phyloP scores from a whole-genome alignment of 2,329 filamentous ascomycete species.

The Diaporthe capsici region DNA sequence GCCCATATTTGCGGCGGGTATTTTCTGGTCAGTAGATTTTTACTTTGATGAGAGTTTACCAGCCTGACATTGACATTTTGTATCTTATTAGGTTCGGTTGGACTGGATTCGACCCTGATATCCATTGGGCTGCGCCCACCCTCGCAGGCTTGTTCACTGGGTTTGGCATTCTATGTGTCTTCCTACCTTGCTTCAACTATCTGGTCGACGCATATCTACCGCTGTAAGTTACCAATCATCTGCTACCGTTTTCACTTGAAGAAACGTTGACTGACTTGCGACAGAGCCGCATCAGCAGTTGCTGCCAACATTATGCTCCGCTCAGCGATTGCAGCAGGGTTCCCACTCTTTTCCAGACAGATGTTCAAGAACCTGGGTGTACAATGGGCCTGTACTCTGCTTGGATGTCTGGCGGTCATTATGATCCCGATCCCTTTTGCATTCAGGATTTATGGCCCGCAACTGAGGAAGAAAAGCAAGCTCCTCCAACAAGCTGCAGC shows the following conservation, averaged over 20 bases:
- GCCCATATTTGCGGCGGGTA: conserved; percentile 50
- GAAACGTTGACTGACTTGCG: background rate
- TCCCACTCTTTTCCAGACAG: conserved; percentile 53
- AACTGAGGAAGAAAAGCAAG: conserved; percentile 46
- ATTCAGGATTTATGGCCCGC: conserved; percentile 51
- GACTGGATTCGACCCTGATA: conserved; percentile 42
- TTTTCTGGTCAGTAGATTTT: conserved; percentile 50
- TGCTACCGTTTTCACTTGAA: background rate
- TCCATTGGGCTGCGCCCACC: conserved; percentile 45
- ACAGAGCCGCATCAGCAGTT: conserved; percentile 54
- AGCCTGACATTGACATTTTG: background rate
- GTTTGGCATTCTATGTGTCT: conserved; percentile 45
- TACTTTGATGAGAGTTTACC: background rate
- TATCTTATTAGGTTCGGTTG: conserved; percentile 40
- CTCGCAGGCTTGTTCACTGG: conserved; percentile 44
- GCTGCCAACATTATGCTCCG: conserved; percentile 56
- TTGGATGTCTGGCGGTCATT: conserved; percentile 53
- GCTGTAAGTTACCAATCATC: conserved; percentile 50
- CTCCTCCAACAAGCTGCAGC: conserved; percentile 2
- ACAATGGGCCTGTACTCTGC: conserved; percentile 54
- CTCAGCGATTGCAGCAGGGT: conserved; percentile 52
- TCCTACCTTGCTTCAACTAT: conserved; percentile 49
- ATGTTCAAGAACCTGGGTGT: conserved; percentile 55
- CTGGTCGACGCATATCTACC: conserved; percentile 56
- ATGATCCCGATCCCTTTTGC: conserved; percentile 55